These are phyloP conservation scores for Zymoseptoria pseudotritici DNA, from an alignment of 2,329 filamentous ascomycete genomes.

Conservation along the genomic window DNA sequence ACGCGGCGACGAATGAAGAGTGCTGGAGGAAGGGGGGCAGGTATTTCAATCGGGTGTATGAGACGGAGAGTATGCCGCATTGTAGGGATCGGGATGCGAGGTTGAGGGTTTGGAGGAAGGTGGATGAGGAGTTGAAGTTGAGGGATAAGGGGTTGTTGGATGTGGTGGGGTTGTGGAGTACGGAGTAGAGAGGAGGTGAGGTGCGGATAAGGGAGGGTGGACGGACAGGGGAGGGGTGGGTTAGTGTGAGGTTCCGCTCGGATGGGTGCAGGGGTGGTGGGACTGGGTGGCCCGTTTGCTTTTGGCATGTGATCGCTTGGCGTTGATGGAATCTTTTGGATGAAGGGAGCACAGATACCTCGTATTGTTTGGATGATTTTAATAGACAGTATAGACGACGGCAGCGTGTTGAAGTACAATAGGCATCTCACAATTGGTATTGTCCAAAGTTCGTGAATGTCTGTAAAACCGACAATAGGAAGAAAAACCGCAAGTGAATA, in stretches of 20 bases:
- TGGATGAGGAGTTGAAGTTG: constrained; percentile 18
- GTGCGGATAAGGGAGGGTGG: neutral
- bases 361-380: neutral
- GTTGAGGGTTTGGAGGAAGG: constrained; percentile 20
- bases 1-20: constrained; percentile 16
- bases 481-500: neutral
- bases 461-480: neutral
- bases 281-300: neutral
- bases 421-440: neutral
- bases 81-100: constrained; percentile 17
- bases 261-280: neutral
- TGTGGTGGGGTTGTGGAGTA: neutral
- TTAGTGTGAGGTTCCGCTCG: neutral
- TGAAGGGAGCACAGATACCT: neutral
- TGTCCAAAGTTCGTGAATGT: neutral
- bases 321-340: neutral
- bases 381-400: neutral
- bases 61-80: constrained; percentile 22
- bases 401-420: neutral
- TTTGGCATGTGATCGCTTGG: neutral
- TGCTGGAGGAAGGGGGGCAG: constrained; percentile 18
- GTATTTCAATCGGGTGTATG: constrained; percentile 24
- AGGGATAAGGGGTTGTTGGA: constrained; percentile 17
- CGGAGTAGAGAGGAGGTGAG: neutral
- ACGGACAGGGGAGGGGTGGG: neutral